Evolutionary conservation across 768 basidiomycete species (phyloP), one percentile per base, ranked within the genome.

Genomic region (Mrakia frigida): DNA sequence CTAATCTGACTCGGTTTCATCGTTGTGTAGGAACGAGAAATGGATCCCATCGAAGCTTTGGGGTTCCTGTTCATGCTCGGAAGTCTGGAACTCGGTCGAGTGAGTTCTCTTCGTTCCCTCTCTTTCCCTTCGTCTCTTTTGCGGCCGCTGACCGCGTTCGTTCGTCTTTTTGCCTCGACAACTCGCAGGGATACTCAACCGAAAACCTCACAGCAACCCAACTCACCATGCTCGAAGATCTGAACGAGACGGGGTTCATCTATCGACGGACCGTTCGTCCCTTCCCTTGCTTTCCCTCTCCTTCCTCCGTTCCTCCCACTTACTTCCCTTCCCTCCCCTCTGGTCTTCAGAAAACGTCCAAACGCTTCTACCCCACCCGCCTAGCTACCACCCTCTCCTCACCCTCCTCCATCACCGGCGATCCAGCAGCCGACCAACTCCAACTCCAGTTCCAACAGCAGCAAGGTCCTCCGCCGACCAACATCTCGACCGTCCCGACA

Each of bases 41-140:
- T 94, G 89, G 95, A 96, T 83, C 86, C 95, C 0, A 93, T 98
- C 13, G 93, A 96, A 82, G 92, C 97, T 13, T 86, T 98, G 74
- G 91, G 91, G 79, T 94, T 98, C 84, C 86, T 98, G 69, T 94
- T 98, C 86, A 97, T 98, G 91, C 86, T 99, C 77, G 94, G 94
- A 2, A 97, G 92, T 5, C 94, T 95, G 89, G 93, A 97, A 81
- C 88, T 98, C 9, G 94, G 94, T 67, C 87, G 90, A 80, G 94
- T 94, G 81, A 82, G 87, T 83, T 53, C 7, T 18, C 23, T 6
- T 14, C 31, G n/a, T 11, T 13, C 50, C 25, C 11, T 6, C 39
- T 23, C 9, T 13, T 68, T 37, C 25, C 21, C 1, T 23, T 39
- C 18, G 0, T 35, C 37, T 16, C 6, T 11, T 9, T 35, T 5